Conservation (phyloP, 148 eudicot genomes). For the Chenopodium album region DNA sequence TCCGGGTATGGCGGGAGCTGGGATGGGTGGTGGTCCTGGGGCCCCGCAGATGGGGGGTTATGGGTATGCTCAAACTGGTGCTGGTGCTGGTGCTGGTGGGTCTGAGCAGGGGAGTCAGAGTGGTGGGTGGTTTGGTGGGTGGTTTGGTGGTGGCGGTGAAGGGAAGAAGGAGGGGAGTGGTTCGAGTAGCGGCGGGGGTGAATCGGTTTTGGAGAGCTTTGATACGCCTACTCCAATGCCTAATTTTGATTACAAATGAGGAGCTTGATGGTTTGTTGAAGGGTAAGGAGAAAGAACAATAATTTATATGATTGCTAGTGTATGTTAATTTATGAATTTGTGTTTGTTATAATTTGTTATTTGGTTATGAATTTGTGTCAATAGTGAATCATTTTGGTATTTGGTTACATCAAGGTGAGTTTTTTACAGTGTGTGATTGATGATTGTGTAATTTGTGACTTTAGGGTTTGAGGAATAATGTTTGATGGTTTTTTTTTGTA, state of each 20-base stretch:
- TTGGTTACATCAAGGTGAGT: too few relatives aligned
- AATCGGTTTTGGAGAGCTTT: conserved; percentile 74
- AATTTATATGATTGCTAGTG: neutral
- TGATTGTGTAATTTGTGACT: too few relatives aligned
- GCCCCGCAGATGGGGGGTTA: conserved; percentile 17
- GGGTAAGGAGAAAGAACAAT: neutral
- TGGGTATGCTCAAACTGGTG: conserved; percentile 13
- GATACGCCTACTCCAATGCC: conserved; percentile 75
- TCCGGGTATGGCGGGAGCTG: conserved; percentile 22
- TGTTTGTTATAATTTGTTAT: too few relatives aligned
- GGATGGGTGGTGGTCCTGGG: neutral
- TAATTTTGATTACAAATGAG: conserved; percentile 61
- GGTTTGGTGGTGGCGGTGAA: conserved; percentile 43
- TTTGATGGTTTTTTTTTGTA: too few relatives aligned
- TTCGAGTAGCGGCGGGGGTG: conserved; percentile 36
- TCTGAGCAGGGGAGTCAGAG: neutral
- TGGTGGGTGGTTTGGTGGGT: conserved; percentile 59
- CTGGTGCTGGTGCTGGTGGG: conserved; percentile 5
- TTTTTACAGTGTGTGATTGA: too few relatives aligned
- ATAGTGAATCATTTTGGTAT: too few relatives aligned
- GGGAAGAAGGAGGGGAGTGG: conserved; percentile 32
- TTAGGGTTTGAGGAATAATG: too few relatives aligned
- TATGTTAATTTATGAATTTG: too few relatives aligned
- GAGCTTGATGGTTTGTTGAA: conserved; percentile 12
- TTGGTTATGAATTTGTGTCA: too few relatives aligned